Evolutionary conservation across 2,329 filamentous ascomycete genomes (phyloP), one percentile per base, ranked within the genome.

Genomic region (Alternaria longipes): DNA sequence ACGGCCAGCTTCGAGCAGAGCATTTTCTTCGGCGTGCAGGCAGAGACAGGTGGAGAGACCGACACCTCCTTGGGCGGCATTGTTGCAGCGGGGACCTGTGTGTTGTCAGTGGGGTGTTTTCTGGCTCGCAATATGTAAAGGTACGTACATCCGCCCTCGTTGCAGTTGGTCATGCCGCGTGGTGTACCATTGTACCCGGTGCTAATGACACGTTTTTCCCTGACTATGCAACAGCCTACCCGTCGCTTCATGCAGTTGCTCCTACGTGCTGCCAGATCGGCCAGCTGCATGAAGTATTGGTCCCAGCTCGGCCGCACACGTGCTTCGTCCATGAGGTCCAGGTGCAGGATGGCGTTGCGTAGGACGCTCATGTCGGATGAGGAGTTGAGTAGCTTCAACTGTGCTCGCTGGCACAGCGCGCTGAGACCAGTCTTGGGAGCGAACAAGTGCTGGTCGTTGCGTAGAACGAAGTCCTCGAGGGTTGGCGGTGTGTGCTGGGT

Each of bases 151-250:
- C 95, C 95, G 67, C 95, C 95, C 73, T 97, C 92, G 69, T 91
- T 91, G 81, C 95, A 99, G 81, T 99, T 99, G 56, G 83, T 87
- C 72, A 97, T 84, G 44, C 94, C 90, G 22, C 94, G 86, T 11
- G 95, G 94, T n/a, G 95, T 98, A 63, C 95, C 95, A 79, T 99
- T 99, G 82, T 99, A 99, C 20, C 95, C 95, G 0, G 95, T 99
- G 75, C 90, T 93, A 68, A 98, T 92, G 65, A 99, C 95, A 69
- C 94, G 88, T 72, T 89, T 90, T 74, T 93, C 90, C 65, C 90
- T 86, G 34, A 98, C 94, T 9, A 99, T 85, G 7, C 98, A 95
- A 80, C 94, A 97, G 8, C 95, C 95, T 1, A 99, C 95, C 66
- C 94, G 89, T 30, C 95, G 87, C 82, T 98, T 97, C 95, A 99